Evolutionary conservation across 1,139 yeast genomes (phyloP).

Genomic region (Yamadazyma spencermartinsiae): DNA sequence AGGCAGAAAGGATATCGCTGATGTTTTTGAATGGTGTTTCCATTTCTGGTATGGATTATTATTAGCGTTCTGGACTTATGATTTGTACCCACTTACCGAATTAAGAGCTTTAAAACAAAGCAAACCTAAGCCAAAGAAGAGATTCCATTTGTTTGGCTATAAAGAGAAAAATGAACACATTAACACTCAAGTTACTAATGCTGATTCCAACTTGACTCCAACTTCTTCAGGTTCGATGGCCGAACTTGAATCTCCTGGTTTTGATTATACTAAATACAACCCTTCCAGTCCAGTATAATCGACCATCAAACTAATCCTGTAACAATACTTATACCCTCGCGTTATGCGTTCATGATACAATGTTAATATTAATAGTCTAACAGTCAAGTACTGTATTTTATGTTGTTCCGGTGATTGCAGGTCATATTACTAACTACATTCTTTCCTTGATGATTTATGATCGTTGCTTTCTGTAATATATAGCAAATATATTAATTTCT

Average conservation of each 20-base stretch:
- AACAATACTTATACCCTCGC: too few relatives aligned
- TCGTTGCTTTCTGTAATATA: constrained; percentile 2
- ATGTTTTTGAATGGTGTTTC: constrained; percentile 37
- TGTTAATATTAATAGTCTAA: too few relatives aligned
- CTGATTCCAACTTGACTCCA: constrained; percentile 16
- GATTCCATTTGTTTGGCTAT: constrained; percentile 12
- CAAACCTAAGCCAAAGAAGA: constrained; percentile 8
- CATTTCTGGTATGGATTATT: constrained; percentile 40
- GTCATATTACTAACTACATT: constrained; percentile 1
- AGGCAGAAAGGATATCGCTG: constrained; percentile 21
- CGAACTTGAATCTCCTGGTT: constrained; percentile 17
- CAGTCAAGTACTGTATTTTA: too few relatives aligned
- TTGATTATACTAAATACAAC: constrained; percentile 15
- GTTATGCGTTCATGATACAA: too few relatives aligned
- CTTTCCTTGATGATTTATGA: constrained; percentile 4
- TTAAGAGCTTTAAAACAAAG: constrained; percentile 18
- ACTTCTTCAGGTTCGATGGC: constrained; percentile 12
- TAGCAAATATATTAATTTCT: neutral
- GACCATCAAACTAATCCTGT: constrained; percentile 3
- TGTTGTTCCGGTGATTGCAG: constrained; percentile 1
- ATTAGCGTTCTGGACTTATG: constrained; percentile 38
- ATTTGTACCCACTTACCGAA: constrained; percentile 36
- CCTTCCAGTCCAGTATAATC: constrained; percentile 2
- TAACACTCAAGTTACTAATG: constrained; percentile 11
- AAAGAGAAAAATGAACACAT: constrained; percentile 11